Evolutionary conservation across 2,329 filamentous ascomycete species (phyloP).

Genomic region (Botryotinia calthae): DNA sequence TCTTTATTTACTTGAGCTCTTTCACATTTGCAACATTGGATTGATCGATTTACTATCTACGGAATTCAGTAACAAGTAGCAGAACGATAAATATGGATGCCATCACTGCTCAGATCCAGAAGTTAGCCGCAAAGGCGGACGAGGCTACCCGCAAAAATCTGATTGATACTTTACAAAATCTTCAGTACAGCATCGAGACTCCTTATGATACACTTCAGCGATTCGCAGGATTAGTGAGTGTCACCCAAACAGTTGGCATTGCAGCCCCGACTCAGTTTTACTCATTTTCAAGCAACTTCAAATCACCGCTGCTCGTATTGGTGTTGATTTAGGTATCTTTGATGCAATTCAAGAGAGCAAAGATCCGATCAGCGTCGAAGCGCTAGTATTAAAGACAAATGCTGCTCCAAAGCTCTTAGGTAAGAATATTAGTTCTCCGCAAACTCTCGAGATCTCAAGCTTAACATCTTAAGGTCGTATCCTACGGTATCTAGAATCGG

Average conservation of each 20-base stretch:
- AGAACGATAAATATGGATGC: too few relatives aligned
- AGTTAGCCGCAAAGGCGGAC: too few relatives aligned
- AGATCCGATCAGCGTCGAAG: conserved; percentile 22
- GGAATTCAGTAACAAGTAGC: too few relatives aligned
- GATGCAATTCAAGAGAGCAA: conserved; percentile 24
- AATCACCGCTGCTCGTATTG: conserved; percentile 14
- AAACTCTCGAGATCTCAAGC: too few relatives aligned
- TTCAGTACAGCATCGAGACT: conserved; percentile 18
- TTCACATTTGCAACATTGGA: too few relatives aligned
- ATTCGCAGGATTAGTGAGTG: conserved; percentile 5
- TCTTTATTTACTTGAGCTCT: too few relatives aligned
- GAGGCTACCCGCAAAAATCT: too few relatives aligned
- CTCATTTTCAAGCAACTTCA: neutral
- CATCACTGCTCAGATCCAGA: too few relatives aligned
- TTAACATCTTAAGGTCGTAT: conserved; percentile 28
- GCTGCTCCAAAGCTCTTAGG: conserved; percentile 35
- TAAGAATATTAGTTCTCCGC: too few relatives aligned
- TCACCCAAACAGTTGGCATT: too few relatives aligned
- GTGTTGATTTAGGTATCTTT: conserved; percentile 29
- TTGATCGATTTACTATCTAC: too few relatives aligned
- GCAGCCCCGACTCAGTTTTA: neutral
- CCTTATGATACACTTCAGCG: conserved; percentile 15
- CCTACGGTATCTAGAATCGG: conserved; percentile 39
- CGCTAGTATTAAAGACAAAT: conserved; percentile 31
- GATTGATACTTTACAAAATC: conserved; percentile 8